Base-by-base conservation (phyloP, 2,329 filamentous ascomycete genomes). In the Penicillium vulpinum region DNA sequence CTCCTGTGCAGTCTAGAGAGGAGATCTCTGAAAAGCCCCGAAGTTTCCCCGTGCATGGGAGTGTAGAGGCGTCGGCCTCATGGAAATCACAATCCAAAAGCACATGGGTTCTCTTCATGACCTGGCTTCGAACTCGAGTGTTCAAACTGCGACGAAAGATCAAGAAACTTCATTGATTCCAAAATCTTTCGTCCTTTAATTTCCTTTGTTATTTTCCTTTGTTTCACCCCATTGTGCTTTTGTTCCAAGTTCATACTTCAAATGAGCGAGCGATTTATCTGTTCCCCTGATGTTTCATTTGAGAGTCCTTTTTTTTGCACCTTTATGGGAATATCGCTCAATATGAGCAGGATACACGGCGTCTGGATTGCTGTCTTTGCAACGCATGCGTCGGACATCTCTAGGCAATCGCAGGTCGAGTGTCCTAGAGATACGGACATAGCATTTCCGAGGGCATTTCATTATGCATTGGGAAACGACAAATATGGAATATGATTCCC, bases 91-190 rank as follows among this genome's bases (percentile, higher is more conserved):
- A 70, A 45, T 66, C 69, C 3, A 71, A 69, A 51, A 74, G 70
- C 55, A 71, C 75, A 22, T 85, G 82, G 82, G 74, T 83, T 56
- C 73, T 79, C 24, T 84, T 85, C 65, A 72, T 83, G 53, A 82
- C 82, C 1, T 85, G 83, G 83, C 73, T 83, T 58, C 78, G 79
- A 65, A 85, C 82, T 31, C 75, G 82, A 56, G 68, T 85, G 55
- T 77, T 84, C 61, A 80, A 82, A 61, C 75, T 83, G 56, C 73
- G 75, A 39, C 73, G 73, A 52, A 74, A 67, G 54, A 58, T 74
- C 21, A 66, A 66, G 49, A 70, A 67, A 51, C 49, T 62, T 52
- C 60, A 51, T 26, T 67, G 62, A 70, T 57, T 33, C 43, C 26
- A 46, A 22, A 3, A 26, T 45, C 26, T 36, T 55, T 35, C 2